A percentile compares a stretch with the other conserved stretches of the same genome.
Evolutionary conservation across 768 basidiomycete species (phyloP).

Genomic region (Pleurotus salmoneostramineus): DNA sequence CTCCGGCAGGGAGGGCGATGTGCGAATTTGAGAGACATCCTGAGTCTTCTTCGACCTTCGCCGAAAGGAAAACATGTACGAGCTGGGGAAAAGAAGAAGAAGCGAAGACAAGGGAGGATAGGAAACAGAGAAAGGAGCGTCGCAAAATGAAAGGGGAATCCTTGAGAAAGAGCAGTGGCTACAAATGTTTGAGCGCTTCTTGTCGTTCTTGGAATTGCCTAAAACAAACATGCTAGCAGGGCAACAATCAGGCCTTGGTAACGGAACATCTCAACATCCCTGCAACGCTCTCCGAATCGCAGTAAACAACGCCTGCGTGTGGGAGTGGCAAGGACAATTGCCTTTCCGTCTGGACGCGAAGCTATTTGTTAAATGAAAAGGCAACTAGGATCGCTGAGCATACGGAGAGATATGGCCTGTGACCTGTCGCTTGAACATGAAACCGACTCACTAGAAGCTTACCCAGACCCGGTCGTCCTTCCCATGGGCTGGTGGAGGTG

Average conservation of each 20-base stretch:
- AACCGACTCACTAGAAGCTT: too few relatives aligned
- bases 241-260: not conserved
- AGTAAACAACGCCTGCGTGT: not conserved
- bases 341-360: too few relatives aligned
- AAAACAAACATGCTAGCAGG: not conserved
- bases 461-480: too few relatives aligned
- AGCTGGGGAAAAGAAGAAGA: constrained; percentile 5
- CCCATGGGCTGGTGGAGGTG: too few relatives aligned
- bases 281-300: not conserved
- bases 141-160: constrained; percentile 10
- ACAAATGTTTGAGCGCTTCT: constrained; percentile 15
- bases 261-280: not conserved
- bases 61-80: constrained; percentile 71
- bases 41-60: constrained; percentile 57
- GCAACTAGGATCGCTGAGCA: too few relatives aligned
- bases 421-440: too few relatives aligned
- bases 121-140: constrained; percentile 14
- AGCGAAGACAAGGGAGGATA: constrained; percentile 9
- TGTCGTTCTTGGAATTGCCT: not conserved
- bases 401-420: too few relatives aligned
- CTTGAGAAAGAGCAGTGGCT: not conserved
- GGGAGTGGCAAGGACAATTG: too few relatives aligned
- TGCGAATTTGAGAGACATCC: constrained; percentile 47
- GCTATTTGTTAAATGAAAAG: too few relatives aligned
- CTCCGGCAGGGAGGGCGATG: constrained; percentile 81